Evolutionary conservation across 257 asterid genomes (phyloP).

Genomic region (Nicotiana sylvestris): DNA sequence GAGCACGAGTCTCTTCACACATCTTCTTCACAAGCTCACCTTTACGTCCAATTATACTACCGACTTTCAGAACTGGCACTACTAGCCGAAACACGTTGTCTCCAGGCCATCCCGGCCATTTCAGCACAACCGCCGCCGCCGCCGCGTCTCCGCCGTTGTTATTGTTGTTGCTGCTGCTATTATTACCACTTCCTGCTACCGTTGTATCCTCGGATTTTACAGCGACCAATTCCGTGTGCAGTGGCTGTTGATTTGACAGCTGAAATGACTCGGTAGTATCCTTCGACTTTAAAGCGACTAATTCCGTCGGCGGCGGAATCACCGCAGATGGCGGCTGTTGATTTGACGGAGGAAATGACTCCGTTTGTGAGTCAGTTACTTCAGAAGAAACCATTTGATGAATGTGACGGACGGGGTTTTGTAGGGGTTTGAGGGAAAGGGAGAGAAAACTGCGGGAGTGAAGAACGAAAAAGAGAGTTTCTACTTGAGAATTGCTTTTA

Average conservation of each 20-base stretch:
- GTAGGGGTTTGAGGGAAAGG: neutral
- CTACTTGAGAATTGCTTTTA: too few relatives aligned
- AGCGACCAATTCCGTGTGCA: too few relatives aligned
- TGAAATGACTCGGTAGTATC: too few relatives aligned
- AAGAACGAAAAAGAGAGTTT: too few relatives aligned
- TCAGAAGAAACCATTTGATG: conserved; percentile 10
- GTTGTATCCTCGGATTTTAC: too few relatives aligned
- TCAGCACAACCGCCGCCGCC: conserved; percentile 27
- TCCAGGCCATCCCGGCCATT: conserved; percentile 97
- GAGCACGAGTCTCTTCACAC: conserved; percentile 77
- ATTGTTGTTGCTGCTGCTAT: too few relatives aligned
- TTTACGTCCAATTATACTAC: conserved; percentile 80
- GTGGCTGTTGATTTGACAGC: too few relatives aligned
- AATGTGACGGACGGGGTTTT: neutral
- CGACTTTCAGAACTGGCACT: conserved; percentile 77
- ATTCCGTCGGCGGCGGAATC: neutral
- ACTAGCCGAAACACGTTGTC: conserved; percentile 57
- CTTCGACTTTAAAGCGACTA: neutral
- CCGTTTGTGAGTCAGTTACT: neutral
- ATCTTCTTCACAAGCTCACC: conserved; percentile 84
- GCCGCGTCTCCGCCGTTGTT: conserved; percentile 3
- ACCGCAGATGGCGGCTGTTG: neutral
- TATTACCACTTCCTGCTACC: too few relatives aligned
- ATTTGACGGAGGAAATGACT: neutral
- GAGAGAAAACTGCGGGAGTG: too few relatives aligned